Evolutionary conservation across 83 land plant genomes (phyloP), one percentile per base, ranked within the genome.

Genomic region (Diphasiastrum complanatum): DNA sequence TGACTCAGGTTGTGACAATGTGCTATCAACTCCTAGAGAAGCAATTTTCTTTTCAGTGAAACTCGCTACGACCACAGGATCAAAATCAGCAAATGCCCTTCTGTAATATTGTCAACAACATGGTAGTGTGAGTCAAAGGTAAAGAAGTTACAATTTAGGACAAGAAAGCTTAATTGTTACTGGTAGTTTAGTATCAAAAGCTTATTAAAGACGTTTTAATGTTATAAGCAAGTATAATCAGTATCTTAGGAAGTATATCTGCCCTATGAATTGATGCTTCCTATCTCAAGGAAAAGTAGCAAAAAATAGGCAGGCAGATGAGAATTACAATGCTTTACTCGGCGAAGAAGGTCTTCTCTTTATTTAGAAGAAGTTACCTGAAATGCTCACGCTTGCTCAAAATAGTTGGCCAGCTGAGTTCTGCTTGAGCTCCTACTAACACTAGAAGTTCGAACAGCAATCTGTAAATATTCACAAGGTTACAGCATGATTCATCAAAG

Each of bases 401-500:
- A 5, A 64, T 32, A 32, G 58, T n/a, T 18, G 67, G 50, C 67
- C 67, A 64, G 19, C 60, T 22, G 23, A 28, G 26, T 60, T 64
- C 67, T 25, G 67, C 24, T 64, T 64, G 67, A 5, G 67, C 67
- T 10, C 67, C 51, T 25, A 60, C 67, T 4, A 64, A 30, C 4
- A 47, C 40, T 34, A 64, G 59, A 33, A 64, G 37, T 60, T 64
- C 67, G 26, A 64, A 64, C 16, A 64, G 61, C 33, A 11, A 3
- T 60, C 67, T 64, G 57, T 29, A 63, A 20, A 33, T 5, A 59
- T 36, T 35, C 18, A 5, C 24, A 54, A 54, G 4, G 16, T 49
- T 11, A 49, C 12, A 8, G 5, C 8, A 20, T 49, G 8, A 22
- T 11, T 5, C 20, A 11, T 19, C 52, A 49, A 5, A 49, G 5